Percentiles rank a stretch among this genome's conserved stretches.
Evolutionary conservation across 305 asterid genomes (phyloP).

Genomic region (Fraxinus sp.): DNA sequence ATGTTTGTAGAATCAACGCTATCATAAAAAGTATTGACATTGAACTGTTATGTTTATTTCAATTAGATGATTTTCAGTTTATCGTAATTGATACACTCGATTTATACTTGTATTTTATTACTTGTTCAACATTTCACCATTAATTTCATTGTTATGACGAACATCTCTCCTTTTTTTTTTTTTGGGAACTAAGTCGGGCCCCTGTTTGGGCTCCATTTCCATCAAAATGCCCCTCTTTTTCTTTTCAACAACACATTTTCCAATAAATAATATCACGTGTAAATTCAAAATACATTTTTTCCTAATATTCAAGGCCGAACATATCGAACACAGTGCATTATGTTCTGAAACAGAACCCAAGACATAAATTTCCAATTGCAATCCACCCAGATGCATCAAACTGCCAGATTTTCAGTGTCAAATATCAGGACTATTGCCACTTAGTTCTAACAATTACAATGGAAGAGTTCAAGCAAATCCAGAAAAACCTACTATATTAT

Average conservation of each 20-base stretch:
- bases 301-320: neutral
- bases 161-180: no score
- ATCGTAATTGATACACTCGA: neutral
- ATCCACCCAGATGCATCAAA: neutral
- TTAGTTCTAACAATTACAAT: neutral
- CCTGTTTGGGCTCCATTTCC: no score
- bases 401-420: neutral
- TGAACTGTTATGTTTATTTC: neutral
- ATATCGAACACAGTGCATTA: neutral
- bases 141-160: neutral
- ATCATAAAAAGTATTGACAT: neutral
- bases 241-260: no score
- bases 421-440: neutral
- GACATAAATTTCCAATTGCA: neutral
- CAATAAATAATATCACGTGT: no score
- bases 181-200: no score
- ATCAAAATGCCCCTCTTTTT: no score
- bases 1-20: neutral
- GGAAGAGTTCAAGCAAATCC: neutral
- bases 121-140: neutral
- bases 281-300: no score
- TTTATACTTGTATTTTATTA: neutral
- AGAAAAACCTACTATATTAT: neutral
- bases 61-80: neutral
- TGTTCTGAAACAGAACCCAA: neutral